A percentile compares a stretch with the other conserved stretches of the same genome.
Conservation (phyloP, 2,329 filamentous ascomycete species). For the Talaromyces amestolkiae region DNA sequence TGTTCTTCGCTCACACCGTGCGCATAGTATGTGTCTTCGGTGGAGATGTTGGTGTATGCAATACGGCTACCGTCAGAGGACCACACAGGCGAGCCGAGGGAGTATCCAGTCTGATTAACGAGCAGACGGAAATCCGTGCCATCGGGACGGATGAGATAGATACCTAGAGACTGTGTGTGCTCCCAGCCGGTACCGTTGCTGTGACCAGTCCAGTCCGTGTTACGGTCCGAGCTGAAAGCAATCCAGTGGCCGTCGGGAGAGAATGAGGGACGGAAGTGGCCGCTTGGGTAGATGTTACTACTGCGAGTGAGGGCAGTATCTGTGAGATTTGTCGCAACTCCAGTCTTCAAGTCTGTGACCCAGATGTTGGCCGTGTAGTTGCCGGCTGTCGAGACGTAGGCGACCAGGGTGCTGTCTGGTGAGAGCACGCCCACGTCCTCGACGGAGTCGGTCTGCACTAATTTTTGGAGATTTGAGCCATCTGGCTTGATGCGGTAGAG, state of each 20-base stretch:
- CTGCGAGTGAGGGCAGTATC: neutral
- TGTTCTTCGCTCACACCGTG: neutral
- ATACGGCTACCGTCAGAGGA: neutral
- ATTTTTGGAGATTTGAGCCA: conserved; percentile 32
- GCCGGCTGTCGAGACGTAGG: conserved; percentile 42
- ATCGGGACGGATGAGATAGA: neutral
- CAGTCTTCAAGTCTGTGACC: conserved; percentile 39
- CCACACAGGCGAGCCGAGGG: neutral
- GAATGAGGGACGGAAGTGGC: neutral
- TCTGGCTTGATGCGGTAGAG: conserved; percentile 40
- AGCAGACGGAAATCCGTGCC: neutral
- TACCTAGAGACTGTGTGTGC: conserved; percentile 41
- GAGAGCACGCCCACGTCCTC: conserved; percentile 33
- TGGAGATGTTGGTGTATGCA: neutral
- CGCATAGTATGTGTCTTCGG: neutral
- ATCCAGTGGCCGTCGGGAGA: conserved; percentile 20
- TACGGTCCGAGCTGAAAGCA: conserved; percentile 43
- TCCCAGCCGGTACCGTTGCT: conserved; percentile 43
- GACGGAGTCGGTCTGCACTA: neutral
- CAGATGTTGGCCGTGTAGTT: conserved; percentile 41
- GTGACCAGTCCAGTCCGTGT: conserved; percentile 45
- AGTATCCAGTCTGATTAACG: neutral
- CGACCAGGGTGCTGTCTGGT: conserved; percentile 38
- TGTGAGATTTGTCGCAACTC: conserved; percentile 14
- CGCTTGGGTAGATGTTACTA: neutral